A percentile compares a stretch with the other conserved stretches of the same genome.
phyloP scores from a whole-genome alignment of 257 asterid species.

The Osmanthus fragrans region DNA sequence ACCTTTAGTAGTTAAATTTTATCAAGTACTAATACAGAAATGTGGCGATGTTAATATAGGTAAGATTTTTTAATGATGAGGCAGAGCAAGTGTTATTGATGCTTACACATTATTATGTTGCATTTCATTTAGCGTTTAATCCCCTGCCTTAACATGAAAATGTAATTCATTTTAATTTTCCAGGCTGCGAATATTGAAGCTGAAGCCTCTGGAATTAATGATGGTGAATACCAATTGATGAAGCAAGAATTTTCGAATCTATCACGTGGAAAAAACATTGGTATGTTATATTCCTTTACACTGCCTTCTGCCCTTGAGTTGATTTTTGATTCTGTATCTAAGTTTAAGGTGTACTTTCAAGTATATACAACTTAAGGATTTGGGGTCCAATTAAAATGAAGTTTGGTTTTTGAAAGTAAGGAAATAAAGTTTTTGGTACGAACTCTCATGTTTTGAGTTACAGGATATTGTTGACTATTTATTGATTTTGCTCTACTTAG shows the following conservation, averaged over 20 bases:
- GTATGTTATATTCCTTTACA: conserved; percentile 37
- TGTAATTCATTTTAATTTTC: conserved; percentile 25
- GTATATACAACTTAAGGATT: background rate
- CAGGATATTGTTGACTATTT: background rate
- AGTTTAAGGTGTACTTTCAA: background rate
- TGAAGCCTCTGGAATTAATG: conserved; percentile 71
- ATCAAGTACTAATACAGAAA: background rate
- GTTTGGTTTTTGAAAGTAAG: background rate
- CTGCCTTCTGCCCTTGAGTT: conserved; percentile 6
- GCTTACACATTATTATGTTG: too few relatives aligned
- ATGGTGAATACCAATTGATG: conserved; percentile 69
- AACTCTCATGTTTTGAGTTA: background rate
- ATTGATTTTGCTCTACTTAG: background rate
- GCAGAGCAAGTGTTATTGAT: background rate
- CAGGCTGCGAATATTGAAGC: conserved; percentile 79
- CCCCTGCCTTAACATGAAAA: background rate
- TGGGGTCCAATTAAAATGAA: background rate
- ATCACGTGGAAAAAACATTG: conserved; percentile 63
- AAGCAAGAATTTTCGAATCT: conserved; percentile 59
- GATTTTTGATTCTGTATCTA: background rate
- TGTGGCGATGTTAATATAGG: background rate
- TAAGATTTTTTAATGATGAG: background rate
- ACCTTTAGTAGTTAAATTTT: background rate
- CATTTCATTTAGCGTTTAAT: background rate
- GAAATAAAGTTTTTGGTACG: background rate